phyloP scores from a whole-genome alignment of 768 basidiomycete genomes.

The Pholiota microspora region DNA sequence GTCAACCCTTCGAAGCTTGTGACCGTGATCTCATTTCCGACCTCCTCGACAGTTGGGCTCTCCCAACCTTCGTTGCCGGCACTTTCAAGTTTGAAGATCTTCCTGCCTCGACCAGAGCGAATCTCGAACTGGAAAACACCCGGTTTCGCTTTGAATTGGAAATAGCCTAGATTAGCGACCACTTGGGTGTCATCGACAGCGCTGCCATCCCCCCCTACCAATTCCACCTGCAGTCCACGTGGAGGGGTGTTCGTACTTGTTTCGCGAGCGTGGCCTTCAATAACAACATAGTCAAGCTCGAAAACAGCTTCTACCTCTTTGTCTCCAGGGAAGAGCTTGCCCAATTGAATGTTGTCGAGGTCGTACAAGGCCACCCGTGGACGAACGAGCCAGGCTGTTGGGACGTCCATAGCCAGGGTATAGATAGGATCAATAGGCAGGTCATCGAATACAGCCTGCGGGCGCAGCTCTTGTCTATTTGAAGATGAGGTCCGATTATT shows the following conservation, averaged over 20 bases:
- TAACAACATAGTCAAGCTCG: constrained; percentile 85
- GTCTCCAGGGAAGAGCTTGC: constrained; percentile 57
- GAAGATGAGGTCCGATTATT: not conserved
- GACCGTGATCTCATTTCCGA: constrained; percentile 74
- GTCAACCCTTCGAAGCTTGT: constrained; percentile 91
- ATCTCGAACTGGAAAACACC: constrained; percentile 86
- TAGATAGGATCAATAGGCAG: constrained; percentile 88
- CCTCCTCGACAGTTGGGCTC: constrained; percentile 65
- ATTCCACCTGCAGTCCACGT: constrained; percentile 88
- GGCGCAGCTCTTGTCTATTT: constrained; percentile 53
- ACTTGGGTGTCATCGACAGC: constrained; percentile 86
- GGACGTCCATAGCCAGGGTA: constrained; percentile 91
- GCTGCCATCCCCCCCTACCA: constrained; percentile 44
- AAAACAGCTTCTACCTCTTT: constrained; percentile 75
- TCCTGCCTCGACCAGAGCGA: constrained; percentile 73
- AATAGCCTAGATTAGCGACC: constrained; percentile 92
- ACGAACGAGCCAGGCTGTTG: constrained; percentile 89
- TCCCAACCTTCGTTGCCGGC: constrained; percentile 90
- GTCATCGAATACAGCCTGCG: constrained; percentile 61
- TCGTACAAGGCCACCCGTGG: constrained; percentile 88
- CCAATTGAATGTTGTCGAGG: constrained; percentile 92
- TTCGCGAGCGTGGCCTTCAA: constrained; percentile 95
- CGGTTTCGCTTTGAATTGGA: constrained; percentile 93
- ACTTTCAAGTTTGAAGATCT: constrained; percentile 82
- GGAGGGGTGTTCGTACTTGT: constrained; percentile 62